Evolutionary conservation across 192 early-diverging fungal genomes (phyloP), one percentile per base, ranked within the genome.

Genomic region (Gryganskiella cystojenkinii): DNA sequence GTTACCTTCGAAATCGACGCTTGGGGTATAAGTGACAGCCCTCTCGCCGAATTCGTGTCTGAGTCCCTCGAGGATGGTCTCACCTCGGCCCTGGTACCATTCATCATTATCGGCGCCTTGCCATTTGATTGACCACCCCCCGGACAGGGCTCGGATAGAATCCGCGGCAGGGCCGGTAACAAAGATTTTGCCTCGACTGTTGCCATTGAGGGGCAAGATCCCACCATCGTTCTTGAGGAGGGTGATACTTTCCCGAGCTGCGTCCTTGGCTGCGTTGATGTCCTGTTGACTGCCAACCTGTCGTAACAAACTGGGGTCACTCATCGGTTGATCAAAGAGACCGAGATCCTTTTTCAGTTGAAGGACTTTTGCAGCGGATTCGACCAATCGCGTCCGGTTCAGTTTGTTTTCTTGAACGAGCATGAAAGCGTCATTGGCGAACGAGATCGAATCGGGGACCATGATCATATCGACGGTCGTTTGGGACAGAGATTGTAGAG

Each of bases 261-360:
- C 78, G n/a, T 85, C 44, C 19, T 81, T 82, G 31, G 87, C 83
- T 6, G 82, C 79, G 13, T 84, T 64, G 2, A 82, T 35, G 45
- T 89, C 89, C 56, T 84, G 84, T 27, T 67, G 37, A 13, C 83
- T 83, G 0, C 87, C 86, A 1, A 89, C 86, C 6, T 80, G 66
- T 0, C 52, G 6, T 6, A 82, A 61, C 25, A 90, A 66, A 4
- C 62, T 51, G 14, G 47, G 51, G n/a, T 83, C 80, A 24, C 74
- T 78, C n/a, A 59, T 15, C 5, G 74, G 74, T 25, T 78, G 44
- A 1, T 78, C 61, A 49, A 91, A 86, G 11, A 91, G 56, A 0
- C 89, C 89, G 5, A 91, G 57, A 65, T 91, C 89, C 69, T 91
- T 91, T 68, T 91, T 91, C 24, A 89, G 72, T 70, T 91, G 89